These are phyloP conservation scores for Cynara cardunculus DNA, from an alignment of 129 eudicot genomes.

Conservation along the genomic window DNA sequence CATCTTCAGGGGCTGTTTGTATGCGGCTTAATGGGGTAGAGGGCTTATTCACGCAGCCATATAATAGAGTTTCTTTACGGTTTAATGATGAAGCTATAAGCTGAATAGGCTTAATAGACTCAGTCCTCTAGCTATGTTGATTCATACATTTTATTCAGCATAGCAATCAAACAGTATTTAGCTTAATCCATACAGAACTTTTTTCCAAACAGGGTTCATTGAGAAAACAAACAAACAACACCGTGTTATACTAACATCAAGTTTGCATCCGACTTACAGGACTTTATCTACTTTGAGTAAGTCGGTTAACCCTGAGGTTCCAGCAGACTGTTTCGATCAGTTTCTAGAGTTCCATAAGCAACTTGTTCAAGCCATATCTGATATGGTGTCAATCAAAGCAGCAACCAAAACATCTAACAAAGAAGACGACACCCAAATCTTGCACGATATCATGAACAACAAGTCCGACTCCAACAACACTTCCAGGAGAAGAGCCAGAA, in stretches of 20 bases:
- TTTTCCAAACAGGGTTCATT: not conserved
- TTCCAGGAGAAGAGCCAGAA: conserved; percentile 47
- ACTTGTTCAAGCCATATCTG: conserved; percentile 64
- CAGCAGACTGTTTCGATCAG: conserved; percentile 65
- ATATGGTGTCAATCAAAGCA: conserved; percentile 77
- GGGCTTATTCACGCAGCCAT: not conserved
- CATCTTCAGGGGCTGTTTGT: not conserved
- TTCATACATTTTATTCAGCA: not conserved
- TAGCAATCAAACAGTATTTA: not conserved
- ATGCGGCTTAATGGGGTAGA: not conserved
- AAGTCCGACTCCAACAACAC: not conserved
- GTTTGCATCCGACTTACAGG: conserved; percentile 33
- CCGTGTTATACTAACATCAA: conserved; percentile 10
- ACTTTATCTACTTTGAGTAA: conserved; percentile 64
- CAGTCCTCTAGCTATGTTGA: not conserved
- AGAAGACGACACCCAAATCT: conserved; percentile 28
- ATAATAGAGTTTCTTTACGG: not conserved
- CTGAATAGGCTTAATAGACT: not conserved
- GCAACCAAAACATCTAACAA: conserved; percentile 49
- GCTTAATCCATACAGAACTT: not conserved
- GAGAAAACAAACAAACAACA: not conserved
- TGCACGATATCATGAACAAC: conserved; percentile 37
- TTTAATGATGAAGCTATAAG: not conserved
- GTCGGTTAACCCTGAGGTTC: conserved; percentile 61
- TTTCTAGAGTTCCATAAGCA: conserved; percentile 85